Evolutionary conservation across 148 eudicot genomes (phyloP), one percentile per base, ranked within the genome.

Genomic region (Dianthus caryophyllus): DNA sequence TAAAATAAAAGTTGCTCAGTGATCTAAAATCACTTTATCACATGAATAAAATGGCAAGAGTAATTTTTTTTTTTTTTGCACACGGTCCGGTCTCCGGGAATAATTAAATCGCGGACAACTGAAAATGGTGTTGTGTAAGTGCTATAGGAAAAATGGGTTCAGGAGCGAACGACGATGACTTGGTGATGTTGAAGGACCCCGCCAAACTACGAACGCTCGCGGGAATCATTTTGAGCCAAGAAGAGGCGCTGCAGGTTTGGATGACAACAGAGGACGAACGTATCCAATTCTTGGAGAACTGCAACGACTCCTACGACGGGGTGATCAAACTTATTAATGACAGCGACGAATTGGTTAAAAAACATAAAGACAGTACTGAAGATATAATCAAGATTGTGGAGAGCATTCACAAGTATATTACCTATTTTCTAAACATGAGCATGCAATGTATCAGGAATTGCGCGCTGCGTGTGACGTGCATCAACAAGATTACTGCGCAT

Each of bases 371-470:
- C 14, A 24, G 30, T 9, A 9, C 2, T 1, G 9, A 53, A 22
- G 14, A 22, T 53, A 9, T 53, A 25, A 9, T 0, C 1, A 24
- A 24, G 13, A 53, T 53, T 15, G 57, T 24, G 2, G 57, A 53
- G 27, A 29, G 24, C 57, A 53, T 53, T 14, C 52, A 49, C 7
- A 1, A 49, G 3, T 49, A 49, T 7, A 49, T 49, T 21, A 49
- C 18, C 20, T 49, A 22, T 53, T 22, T 22, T 24, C 27, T 53
- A 27, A 53, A 53, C 27, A 53, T 53, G 57, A 53, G 57, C 15
- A 4, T 53, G 57, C 57, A 53, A 24, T 53, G 57, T 14, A 24
- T 53, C 24, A 22, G 57, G 57, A 53, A 53, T 53, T 53, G 57
- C 27, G 21, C 57, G 22, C 24, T 53, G 57, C 38, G 38, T 2